phyloP scores from a whole-genome alignment of 345 rosid species.

The Dipteronia sinensis region DNA sequence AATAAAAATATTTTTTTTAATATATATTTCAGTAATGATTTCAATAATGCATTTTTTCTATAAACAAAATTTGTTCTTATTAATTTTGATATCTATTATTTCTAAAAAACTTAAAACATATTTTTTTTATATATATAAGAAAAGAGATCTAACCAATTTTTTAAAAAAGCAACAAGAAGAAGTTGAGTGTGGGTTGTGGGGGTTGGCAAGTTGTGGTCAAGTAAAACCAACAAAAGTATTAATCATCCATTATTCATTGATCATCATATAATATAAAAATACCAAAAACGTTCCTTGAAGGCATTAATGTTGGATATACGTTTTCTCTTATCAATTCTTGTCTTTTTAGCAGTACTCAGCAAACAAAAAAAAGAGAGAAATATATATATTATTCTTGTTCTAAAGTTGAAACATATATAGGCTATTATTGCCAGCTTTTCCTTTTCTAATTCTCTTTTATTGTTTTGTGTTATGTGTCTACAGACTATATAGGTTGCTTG shows the following conservation, averaged over 20 bases:
- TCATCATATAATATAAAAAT: neutral
- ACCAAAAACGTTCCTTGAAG: neutral
- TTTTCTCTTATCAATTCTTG: neutral
- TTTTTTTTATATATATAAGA: too few relatives aligned
- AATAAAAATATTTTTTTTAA: too few relatives aligned
- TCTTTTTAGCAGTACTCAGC: neutral
- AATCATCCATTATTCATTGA: neutral
- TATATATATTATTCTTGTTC: neutral
- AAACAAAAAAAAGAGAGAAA: neutral
- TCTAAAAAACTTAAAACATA: too few relatives aligned
- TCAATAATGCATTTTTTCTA: too few relatives aligned
- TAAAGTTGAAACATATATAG: neutral
- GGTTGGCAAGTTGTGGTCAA: slow-evolving; percentile 11
- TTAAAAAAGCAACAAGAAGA: too few relatives aligned
- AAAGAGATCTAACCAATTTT: too few relatives aligned
- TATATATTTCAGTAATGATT: neutral
- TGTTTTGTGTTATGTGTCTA: neutral
- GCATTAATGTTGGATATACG: slow-evolving; percentile 2
- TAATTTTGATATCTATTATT: too few relatives aligned
- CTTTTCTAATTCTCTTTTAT: neutral
- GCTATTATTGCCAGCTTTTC: neutral
- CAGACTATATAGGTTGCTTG: slow-evolving; percentile 15
- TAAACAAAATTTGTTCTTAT: too few relatives aligned
- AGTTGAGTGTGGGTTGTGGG: neutral
- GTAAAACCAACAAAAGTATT: neutral